Base-by-base conservation (phyloP, 2,329 filamentous ascomycete genomes). In the Apiospora hydei region DNA sequence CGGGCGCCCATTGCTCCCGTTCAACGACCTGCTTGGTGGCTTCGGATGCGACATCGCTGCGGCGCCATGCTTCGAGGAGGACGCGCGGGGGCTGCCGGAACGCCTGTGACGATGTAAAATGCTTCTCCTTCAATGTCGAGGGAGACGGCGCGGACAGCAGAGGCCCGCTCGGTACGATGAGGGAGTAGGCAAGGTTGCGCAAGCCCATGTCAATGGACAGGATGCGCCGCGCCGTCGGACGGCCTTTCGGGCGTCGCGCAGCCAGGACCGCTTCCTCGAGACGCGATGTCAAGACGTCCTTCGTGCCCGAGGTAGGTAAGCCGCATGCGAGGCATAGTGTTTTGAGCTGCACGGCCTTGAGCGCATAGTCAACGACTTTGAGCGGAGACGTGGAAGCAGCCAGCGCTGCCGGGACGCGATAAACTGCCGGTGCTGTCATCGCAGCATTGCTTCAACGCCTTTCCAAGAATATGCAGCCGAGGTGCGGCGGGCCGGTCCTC, bases 131-230 rank as follows among this genome's bases (percentile, higher is more conserved):
- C 1, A 43, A 8, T 0, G 34, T 0, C 46, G 68, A 47, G 21
- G 34, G 10, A 2, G 26, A 30, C 18, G 66, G 66, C 16, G 49
- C 49, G 34, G 68, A 24, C 11, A 70, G 24, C 30, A 51, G n/a
- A 11, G 69, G 53, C 21, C 57, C 69, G 10, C 69, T n/a, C 14
- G 74, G 77, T 4, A 77, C 75, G 41, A 93, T 81, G 73, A 94
- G 86, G 75, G 92, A 93, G 79, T 90, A 94, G 0, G 93, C 94
- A 4, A 97, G 84, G 79, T 97, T 97, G 61, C 90, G 90, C 75
- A 97, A 93, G 4, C 94, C 94, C 89, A 96, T 92, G 80, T 97
- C 94, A 74, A 97, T 92, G 79, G 93, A 95, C 46, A 96, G 81
- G 34, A 96, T 86, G 86, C 76, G 84, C 72, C 64, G 76, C 43